Evolutionary conservation across 108 stramenopile species (phyloP).

Genomic region (Pseudonitzschia delicatissima): DNA sequence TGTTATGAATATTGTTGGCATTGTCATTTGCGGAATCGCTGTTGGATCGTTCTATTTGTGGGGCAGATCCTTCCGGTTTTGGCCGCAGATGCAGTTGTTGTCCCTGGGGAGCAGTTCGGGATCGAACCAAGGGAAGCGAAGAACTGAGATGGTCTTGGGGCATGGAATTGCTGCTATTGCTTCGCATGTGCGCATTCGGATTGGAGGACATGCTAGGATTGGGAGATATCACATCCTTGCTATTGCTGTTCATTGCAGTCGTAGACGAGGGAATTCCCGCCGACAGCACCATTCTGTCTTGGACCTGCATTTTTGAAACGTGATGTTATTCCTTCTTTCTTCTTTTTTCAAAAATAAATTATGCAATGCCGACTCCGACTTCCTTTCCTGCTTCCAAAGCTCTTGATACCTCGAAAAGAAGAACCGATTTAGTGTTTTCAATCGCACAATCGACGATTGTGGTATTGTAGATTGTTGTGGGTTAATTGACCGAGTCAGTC

Average conservation of each 20-base stretch:
- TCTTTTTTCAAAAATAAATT: too few species aligned
- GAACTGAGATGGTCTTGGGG: not conserved
- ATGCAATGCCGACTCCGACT: too few species aligned
- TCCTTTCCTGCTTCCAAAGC: too few species aligned
- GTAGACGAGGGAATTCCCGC: not conserved
- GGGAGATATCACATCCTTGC: not conserved
- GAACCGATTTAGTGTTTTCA: too few species aligned
- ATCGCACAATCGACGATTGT: too few species aligned
- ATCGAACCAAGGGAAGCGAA: not conserved
- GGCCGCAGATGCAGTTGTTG: not conserved
- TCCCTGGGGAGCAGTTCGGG: constrained; percentile 2
- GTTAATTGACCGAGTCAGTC: too few species aligned
- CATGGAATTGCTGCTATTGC: not conserved
- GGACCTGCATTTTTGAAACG: not conserved
- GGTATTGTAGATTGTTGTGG: too few species aligned
- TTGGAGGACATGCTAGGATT: not conserved
- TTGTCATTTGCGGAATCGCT: not conserved
- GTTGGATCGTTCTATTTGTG: constrained; percentile 9
- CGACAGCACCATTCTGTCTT: not conserved
- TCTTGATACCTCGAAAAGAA: too few species aligned
- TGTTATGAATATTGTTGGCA: not conserved
- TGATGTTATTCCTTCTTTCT: not conserved
- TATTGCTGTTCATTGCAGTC: not conserved
- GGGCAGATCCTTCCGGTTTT: not conserved
- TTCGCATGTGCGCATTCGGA: not conserved